Evolutionary conservation across 768 basidiomycete species (phyloP).

Genomic region (Boletus speciosus): DNA sequence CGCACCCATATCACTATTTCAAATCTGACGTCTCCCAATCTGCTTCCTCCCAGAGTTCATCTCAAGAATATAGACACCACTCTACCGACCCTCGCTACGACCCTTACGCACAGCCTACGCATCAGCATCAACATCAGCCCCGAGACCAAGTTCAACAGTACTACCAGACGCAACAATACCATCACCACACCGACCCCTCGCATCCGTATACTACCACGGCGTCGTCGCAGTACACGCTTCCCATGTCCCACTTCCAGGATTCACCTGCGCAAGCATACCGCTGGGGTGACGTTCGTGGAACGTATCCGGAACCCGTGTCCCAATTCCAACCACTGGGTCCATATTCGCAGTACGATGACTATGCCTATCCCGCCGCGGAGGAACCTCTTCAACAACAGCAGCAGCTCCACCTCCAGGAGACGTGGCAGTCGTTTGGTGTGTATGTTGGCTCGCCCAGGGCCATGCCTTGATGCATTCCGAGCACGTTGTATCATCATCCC

Average conservation of each 20-base stretch:
- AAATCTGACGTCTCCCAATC: slow-evolving; percentile 10
- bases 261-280: slow-evolving; percentile 5
- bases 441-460: slow-evolving; percentile 37
- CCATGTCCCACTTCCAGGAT: slow-evolving; percentile 8
- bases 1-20: slow-evolving; percentile 12
- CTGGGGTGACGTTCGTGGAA: slow-evolving; percentile 11
- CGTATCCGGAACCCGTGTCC: slow-evolving; percentile 4
- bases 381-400: slow-evolving; percentile 13
- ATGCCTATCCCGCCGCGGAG: not conserved
- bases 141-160: slow-evolving; percentile 20
- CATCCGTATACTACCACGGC: not conserved
- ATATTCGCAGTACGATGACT: slow-evolving; percentile 4
- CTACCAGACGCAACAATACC: slow-evolving; percentile 22
- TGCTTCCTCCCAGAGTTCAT: slow-evolving; percentile 19
- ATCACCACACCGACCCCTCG: slow-evolving; percentile 10
- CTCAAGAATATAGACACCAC: slow-evolving; percentile 11
- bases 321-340: not conserved
- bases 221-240: slow-evolving; percentile 4
- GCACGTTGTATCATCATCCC: too few species aligned
- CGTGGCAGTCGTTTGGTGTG: slow-evolving; percentile 67
- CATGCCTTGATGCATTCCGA: not conserved
- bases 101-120: slow-evolving; percentile 12
- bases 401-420: slow-evolving; percentile 42
- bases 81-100: slow-evolving; percentile 14
- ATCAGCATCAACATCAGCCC: slow-evolving; percentile 7